Base-by-base conservation (phyloP, 768 basidiomycete genomes). In the Pisolithus sp. region DNA sequence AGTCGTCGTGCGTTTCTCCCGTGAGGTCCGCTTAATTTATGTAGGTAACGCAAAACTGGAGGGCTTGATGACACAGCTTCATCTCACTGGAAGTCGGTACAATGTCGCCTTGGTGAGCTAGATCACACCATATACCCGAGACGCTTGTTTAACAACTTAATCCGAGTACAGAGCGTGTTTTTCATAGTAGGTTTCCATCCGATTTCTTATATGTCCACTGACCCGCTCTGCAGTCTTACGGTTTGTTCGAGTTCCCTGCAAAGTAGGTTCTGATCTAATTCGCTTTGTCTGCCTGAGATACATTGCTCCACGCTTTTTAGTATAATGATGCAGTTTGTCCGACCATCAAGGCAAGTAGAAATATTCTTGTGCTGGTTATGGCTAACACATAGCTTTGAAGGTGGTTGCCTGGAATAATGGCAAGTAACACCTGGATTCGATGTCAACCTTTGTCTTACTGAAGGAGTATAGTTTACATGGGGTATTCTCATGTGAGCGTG, bases 341-440 rank as follows among this genome's bases (percentile, higher is more conserved):
- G 78, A n/a, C 84, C 84, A 4, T 84, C 83, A 4, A 73, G 75
- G 79, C 75, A 59, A 51, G 68, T 53, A 24, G 41, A 12, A 24
- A 49, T 7, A 17, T 45, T 12, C 46, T 10, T 31, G 10, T 20
- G 23, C 28, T 34, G 8, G 24, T 23, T 18, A 10, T 50, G 7
- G 2, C 39, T 15, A 6, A 1, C 44, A 17, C 12, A 20, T 45
- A 17, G 20, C 9, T 17, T 26, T 17, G 26, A 49, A 79, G 75
- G 62, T 85, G 82, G 80, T 68, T 85, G 7, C 80, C 83, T 2
- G 77, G 76, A n/a, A 80, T 85, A 28, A 81, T 80, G 49, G 80
- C 81, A 59, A 46, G 71, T 61, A 18, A 4, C 8, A 15, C 18
- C 28, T 31, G 8, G 5, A 9, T 20, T 21, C 6, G 12, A n/a